Base-by-base conservation (phyloP, 1,139 yeast genomes). In the Yamadazyma atmosphaerica region DNA sequence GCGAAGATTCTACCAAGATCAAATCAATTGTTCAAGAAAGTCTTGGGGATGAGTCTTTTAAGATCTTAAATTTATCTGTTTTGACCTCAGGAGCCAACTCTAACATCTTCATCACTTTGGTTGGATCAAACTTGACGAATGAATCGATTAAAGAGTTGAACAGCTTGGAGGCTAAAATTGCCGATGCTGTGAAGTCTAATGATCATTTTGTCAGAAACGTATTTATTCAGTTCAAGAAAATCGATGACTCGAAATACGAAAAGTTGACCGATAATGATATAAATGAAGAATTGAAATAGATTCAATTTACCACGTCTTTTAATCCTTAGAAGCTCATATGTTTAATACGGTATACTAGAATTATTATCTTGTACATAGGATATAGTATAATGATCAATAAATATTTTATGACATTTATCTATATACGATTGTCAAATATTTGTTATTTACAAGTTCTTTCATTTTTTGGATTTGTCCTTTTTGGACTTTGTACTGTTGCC, bases 1-100 rank as follows among this genome's bases (percentile, higher is more conserved):
- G 60, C 33, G 69, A 61, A 34, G 51, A 49, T 13, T 66, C 65
- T 33, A 49, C 46, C n/a, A 65, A 61, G 37, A 48, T 62, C 24
- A 46, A 55, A 14, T 42, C 42, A 1, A 54, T 61, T 4, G 46
- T 65, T 7, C 43, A 44, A 2, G 45, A 42, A n/a, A 60, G 56
- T 34, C 43, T 68, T 10, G 39, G 36, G 13, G 48, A 44, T 8
- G 50, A 48, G 16, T 47, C 50, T 18, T 61, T 65, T 39, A 52
- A 58, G 45, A 53, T 84, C 31, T 66, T 66, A 18, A 72, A 77
- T 36, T 58, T 86, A 45, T 64, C 77, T 3, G 72, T 85, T 12
- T 61, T 84, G 51, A 74, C 85, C 1, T 79, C 88, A 1, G 94
- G 94, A n/a, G 88, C 92, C 30, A 82, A 83, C 43, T 63, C 74